Evolutionary conservation across 2,329 filamentous ascomycete species (phyloP).

Genomic region (Thermothelomyces thermophilus): DNA sequence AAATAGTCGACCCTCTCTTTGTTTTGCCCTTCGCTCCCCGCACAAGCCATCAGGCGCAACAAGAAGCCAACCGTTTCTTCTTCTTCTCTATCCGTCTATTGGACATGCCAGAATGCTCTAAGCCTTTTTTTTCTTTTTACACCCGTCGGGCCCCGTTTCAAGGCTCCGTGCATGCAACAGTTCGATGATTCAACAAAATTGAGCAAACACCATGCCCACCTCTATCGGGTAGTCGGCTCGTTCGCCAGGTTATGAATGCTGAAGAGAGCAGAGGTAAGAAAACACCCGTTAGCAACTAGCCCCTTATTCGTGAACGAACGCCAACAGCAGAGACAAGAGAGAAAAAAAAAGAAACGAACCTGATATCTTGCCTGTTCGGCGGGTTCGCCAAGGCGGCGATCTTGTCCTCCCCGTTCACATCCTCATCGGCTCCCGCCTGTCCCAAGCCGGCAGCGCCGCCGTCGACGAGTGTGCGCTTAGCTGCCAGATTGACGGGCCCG

Average conservation of each 20-base stretch:
- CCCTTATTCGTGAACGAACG: neutral
- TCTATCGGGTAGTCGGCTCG: conserved; percentile 1
- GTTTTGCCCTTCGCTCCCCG: too few species aligned
- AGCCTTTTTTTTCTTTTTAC: too few species aligned
- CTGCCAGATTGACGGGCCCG: conserved; percentile 53
- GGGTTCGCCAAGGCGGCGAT: conserved; percentile 16
- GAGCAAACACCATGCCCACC: neutral
- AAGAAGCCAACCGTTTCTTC: too few species aligned
- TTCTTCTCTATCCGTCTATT: too few species aligned
- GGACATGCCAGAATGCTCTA: too few species aligned
- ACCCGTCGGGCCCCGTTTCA: neutral
- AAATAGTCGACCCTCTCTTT: too few species aligned
- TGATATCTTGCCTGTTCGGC: conserved; percentile 29
- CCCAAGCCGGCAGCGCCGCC: neutral
- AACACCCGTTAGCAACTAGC: neutral
- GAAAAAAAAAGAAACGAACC: conserved; percentile 22
- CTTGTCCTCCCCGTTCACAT: neutral
- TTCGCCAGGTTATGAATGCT: conserved; percentile 22
- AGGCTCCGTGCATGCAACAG: neutral
- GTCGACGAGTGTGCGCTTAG: conserved; percentile 7
- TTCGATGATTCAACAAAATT: neutral
- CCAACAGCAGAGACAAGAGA: neutral
- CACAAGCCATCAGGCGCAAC: too few species aligned
- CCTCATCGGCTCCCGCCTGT: neutral
- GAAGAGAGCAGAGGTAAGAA: neutral